These are phyloP conservation scores for Aureobasidium sp. DNA, from an alignment of 2,329 filamentous ascomycete species.

Conservation along the genomic window DNA sequence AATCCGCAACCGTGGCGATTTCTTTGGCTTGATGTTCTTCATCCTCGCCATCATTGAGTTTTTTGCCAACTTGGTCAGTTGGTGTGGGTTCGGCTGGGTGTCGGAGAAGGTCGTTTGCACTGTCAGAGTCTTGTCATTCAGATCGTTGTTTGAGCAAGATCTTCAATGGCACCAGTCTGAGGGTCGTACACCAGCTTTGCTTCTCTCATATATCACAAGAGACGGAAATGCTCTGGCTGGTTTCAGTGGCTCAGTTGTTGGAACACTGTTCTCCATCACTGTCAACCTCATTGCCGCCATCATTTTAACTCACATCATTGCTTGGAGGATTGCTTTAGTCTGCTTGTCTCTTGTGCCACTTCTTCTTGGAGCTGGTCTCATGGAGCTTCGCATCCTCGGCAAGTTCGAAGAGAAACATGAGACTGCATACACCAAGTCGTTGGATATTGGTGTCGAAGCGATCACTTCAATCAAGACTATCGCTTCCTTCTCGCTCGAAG, in stretches of 20 bases:
- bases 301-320: conserved; percentile 60
- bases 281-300: conserved; percentile 62
- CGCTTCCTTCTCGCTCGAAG: conserved; percentile 43
- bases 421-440: conserved; percentile 42
- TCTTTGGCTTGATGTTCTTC: conserved; percentile 53
- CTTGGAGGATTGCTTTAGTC: conserved; percentile 69
- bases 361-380: conserved; percentile 58
- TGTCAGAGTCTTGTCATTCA: conserved; percentile 55
- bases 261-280: conserved; percentile 58
- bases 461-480: conserved; percentile 45
- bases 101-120: conserved; percentile 58
- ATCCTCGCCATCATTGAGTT: conserved; percentile 52
- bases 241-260: conserved; percentile 62
- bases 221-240: conserved; percentile 60
- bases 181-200: conserved; percentile 49
- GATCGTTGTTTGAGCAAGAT: conserved; percentile 57
- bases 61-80: conserved; percentile 53
- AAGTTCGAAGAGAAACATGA: conserved; percentile 48
- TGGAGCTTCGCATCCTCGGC: conserved; percentile 58
- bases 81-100: conserved; percentile 48
- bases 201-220: conserved; percentile 61
- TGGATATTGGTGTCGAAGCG: conserved; percentile 44
- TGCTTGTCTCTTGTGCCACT: conserved; percentile 61
- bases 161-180: conserved; percentile 64
- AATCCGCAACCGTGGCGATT: conserved; percentile 42